phyloP scores from a whole-genome alignment of 148 eudicot species.

The Pouteria glomerata region DNA sequence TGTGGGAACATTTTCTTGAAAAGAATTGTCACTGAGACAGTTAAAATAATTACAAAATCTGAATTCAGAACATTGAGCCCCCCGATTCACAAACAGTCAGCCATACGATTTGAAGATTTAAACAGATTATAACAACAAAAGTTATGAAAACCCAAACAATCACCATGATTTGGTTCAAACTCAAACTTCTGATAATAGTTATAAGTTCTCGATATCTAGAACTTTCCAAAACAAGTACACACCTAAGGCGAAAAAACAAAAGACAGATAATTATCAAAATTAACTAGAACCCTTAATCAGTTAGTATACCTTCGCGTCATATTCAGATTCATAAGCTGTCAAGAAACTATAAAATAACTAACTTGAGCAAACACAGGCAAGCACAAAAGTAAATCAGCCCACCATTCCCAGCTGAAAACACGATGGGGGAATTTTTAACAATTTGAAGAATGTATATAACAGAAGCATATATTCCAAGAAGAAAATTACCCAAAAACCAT shows the following conservation, averaged over 20 bases:
- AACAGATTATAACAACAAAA: not conserved
- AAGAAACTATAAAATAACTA: not conserved
- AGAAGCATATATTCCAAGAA: not conserved
- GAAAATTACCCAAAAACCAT: not conserved
- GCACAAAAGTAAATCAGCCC: not conserved
- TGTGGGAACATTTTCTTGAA: not conserved
- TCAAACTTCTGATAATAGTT: not conserved
- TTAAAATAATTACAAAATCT: not conserved
- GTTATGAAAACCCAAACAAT: not conserved
- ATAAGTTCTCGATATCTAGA: not conserved
- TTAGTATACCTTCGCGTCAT: not conserved
- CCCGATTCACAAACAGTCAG: not conserved
- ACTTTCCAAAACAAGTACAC: not conserved
- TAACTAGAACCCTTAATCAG: not conserved
- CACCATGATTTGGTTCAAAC: not conserved
- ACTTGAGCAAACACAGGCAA: not conserved
- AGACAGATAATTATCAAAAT: not conserved
- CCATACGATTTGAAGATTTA: not conserved
- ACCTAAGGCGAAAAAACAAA: not conserved
- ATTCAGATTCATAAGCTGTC: not conserved
- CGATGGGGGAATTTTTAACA: not conserved
- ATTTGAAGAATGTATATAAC: not conserved
- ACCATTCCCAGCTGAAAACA: conserved; percentile 4
- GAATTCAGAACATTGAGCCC: not conserved
- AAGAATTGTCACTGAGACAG: not conserved